Conservation (phyloP, 2,329 filamentous ascomycete species). For the Pseudogymnoascus sp. region DNA sequence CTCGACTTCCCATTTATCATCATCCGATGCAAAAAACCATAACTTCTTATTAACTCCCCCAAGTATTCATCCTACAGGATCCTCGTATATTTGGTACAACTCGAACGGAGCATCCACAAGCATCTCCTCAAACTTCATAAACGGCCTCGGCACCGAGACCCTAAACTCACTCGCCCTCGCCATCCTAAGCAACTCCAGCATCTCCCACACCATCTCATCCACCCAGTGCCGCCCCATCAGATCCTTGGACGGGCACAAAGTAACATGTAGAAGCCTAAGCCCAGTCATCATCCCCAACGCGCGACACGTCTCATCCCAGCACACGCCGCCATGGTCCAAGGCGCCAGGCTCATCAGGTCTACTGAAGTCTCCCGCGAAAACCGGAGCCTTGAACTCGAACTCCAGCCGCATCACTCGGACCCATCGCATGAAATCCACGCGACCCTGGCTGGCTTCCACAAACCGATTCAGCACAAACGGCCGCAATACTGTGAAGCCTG, state of each 20-base stretch:
- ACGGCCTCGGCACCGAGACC: neutral
- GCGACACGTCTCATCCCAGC: neutral
- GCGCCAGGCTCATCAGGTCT: neutral
- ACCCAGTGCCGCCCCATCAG: neutral
- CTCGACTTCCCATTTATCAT: neutral
- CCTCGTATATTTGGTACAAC: neutral
- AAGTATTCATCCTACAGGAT: neutral
- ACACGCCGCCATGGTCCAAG: neutral
- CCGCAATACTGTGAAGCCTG: neutral
- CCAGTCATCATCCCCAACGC: neutral
- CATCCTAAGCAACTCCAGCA: neutral
- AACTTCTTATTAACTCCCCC: neutral
- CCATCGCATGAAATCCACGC: neutral
- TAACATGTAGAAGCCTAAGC: neutral
- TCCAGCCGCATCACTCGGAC: neutral
- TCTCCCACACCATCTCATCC: neutral
- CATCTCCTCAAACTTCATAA: neutral
- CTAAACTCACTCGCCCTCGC: neutral
- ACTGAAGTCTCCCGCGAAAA: neutral
- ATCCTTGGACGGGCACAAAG: neutral
- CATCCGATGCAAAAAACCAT: neutral
- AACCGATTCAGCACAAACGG: neutral
- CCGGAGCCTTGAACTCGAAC: neutral
- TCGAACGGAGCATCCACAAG: neutral
- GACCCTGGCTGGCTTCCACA: neutral